These are phyloP conservation scores for Malania oleifera DNA, from an alignment of 164 flowering plant species.

Conservation along the genomic window DNA sequence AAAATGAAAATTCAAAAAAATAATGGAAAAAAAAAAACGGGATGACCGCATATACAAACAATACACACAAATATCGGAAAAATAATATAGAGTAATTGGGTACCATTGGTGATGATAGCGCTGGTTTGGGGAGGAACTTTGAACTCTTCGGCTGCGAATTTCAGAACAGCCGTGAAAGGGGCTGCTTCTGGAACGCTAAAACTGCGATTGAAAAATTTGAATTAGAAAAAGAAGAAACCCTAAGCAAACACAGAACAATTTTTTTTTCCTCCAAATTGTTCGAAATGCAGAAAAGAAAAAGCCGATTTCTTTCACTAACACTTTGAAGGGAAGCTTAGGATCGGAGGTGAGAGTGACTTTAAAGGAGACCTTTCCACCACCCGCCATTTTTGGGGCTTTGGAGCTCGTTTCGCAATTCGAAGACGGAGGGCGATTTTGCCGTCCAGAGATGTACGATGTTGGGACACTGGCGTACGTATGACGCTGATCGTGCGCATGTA, in stretches of 20 bases:
- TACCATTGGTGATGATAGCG: conserved; percentile 99
- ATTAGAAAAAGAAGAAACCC: background rate
- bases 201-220: conserved; percentile 28
- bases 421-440: too few species aligned
- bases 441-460: too few species aligned
- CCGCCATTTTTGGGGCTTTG: conserved; percentile 30
- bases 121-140: conserved; percentile 99
- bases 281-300: background rate
- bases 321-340: conserved; percentile 99
- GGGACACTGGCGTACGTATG: too few species aligned
- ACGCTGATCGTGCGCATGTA: too few species aligned
- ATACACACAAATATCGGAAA: background rate
- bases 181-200: conserved; percentile 97
- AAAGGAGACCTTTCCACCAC: conserved; percentile 88
- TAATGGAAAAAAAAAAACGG: too few species aligned
- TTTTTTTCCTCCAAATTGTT: too few species aligned
- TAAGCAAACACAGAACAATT: background rate
- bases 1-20: background rate
- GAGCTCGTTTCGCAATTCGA: too few species aligned
- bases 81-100: background rate
- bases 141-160: conserved; percentile 96
- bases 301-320: conserved; percentile 30
- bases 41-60: too few species aligned
- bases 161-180: conserved; percentile 92
- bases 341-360: conserved; percentile 95